Conservation (phyloP, 2,329 filamentous ascomycete genomes). For the Cladorrhinum sp. region DNA sequence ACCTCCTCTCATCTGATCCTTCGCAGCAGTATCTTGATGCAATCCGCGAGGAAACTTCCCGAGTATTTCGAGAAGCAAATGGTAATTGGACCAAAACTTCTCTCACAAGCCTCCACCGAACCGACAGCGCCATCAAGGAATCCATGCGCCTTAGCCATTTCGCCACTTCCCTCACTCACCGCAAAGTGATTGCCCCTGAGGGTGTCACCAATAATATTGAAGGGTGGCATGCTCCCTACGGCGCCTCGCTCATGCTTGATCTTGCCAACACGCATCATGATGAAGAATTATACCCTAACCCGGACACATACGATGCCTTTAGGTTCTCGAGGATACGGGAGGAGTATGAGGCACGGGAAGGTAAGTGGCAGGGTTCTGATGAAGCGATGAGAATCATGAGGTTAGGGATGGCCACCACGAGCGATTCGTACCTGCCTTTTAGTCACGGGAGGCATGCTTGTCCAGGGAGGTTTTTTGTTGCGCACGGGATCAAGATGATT, state of each 20-base stretch:
- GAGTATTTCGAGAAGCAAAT: slow-evolving; percentile 34
- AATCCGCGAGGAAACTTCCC: slow-evolving; percentile 43
- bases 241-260: slow-evolving; percentile 43
- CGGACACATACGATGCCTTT: slow-evolving; percentile 47
- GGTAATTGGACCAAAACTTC: slow-evolving; percentile 45
- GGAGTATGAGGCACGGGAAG: slow-evolving; percentile 33
- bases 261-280: slow-evolving; percentile 47
- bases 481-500: slow-evolving; percentile 55
- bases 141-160: slow-evolving; percentile 50
- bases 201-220: slow-evolving; percentile 39
- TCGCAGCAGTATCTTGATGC: slow-evolving; percentile 35
- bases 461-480: slow-evolving; percentile 55
- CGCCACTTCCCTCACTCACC: slow-evolving; percentile 43
- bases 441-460: slow-evolving; percentile 56
- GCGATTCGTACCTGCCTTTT: slow-evolving; percentile 50
- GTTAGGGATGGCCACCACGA: slow-evolving; percentile 53
- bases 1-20: slow-evolving; percentile 43
- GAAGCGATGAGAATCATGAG: slow-evolving; percentile 38
- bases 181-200: slow-evolving; percentile 42
- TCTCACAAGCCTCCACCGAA: slow-evolving; percentile 42
- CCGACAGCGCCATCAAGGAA: slow-evolving; percentile 53
- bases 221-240: slow-evolving; percentile 45
- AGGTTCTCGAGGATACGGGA: slow-evolving; percentile 46
- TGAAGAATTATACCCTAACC: slow-evolving; percentile 40
- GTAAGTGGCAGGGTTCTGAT: slow-evolving; percentile 31